Evolutionary conservation across 495 filamentous ascomycete genomes (phyloP).

Genomic region (Hyaloscypha hepaticicola): DNA sequence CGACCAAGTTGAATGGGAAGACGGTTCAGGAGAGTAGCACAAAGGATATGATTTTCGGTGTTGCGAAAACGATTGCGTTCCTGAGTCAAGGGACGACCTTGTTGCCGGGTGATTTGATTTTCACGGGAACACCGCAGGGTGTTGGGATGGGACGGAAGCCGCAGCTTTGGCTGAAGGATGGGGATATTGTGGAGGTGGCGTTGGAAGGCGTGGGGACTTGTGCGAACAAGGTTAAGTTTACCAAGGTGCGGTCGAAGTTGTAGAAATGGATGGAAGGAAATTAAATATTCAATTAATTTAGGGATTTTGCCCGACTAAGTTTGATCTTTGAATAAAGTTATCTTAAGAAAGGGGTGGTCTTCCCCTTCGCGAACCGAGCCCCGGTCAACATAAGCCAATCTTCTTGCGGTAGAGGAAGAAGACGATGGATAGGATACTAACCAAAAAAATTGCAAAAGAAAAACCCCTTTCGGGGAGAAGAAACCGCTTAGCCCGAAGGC

Average conservation of each 20-base stretch:
- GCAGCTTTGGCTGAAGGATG: constrained; percentile 73
- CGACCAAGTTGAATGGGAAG: constrained; percentile 69
- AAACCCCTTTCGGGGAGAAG: too few species aligned
- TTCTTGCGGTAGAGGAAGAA: too few species aligned
- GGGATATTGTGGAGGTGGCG: constrained; percentile 73
- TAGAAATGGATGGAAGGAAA: constrained; percentile 18
- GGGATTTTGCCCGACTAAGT: too few species aligned
- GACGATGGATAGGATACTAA: too few species aligned
- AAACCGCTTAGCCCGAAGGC: too few species aligned
- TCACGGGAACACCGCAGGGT: constrained; percentile 82
- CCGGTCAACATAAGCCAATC: too few species aligned
- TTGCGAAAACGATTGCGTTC: constrained; percentile 71
- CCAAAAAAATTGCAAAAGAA: too few species aligned
- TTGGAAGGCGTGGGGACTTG: constrained; percentile 71
- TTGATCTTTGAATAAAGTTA: too few species aligned
- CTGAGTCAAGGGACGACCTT: constrained; percentile 76
- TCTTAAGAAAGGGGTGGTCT: too few species aligned
- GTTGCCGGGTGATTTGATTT: constrained; percentile 77
- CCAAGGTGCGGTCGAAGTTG: constrained; percentile 55
- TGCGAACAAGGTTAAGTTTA: constrained; percentile 70
- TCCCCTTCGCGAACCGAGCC: too few species aligned
- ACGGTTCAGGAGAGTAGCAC: constrained; percentile 73
- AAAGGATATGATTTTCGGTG: constrained; percentile 78
- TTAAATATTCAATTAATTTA: too few species aligned
- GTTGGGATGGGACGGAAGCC: constrained; percentile 78